A percentile compares a stretch with the other conserved stretches of the same genome.
phyloP scores from a whole-genome alignment of 805 yeast species.

The Tetrapisispora phaffii region DNA sequence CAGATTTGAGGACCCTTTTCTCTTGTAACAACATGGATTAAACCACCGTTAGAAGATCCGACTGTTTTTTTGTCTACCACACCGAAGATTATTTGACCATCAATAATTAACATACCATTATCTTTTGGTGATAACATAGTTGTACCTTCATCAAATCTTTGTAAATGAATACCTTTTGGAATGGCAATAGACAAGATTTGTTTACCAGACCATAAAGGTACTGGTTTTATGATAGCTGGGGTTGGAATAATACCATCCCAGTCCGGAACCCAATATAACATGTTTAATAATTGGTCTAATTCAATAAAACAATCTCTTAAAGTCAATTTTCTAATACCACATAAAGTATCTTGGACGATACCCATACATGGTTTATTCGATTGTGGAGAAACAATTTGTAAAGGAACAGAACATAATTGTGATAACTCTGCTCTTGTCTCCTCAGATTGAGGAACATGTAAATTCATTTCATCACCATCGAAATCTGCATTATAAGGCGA shows the following conservation, averaged over 20 bases:
- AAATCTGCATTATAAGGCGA: constrained; percentile 99
- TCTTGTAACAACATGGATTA: constrained; percentile 93
- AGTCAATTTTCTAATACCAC: constrained; percentile 95
- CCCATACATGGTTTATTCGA: constrained; percentile 99
- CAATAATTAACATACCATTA: constrained; percentile 88
- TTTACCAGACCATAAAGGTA: constrained; percentile 96
- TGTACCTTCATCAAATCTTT: constrained; percentile 84
- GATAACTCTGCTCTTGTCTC: constrained; percentile 95
- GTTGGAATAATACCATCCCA: constrained; percentile 98
- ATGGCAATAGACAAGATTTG: constrained; percentile 86
- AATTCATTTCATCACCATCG: constrained; percentile 99
- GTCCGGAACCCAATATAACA: constrained; percentile 93
- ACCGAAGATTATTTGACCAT: constrained; percentile 96
- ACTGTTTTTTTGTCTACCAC: constrained; percentile 97
- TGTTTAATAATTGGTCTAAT: constrained; percentile 90
- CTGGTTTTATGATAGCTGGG: constrained; percentile 89
- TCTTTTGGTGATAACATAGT: constrained; percentile 80
- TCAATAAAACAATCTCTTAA: constrained; percentile 81
- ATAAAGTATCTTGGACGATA: constrained; percentile 95
- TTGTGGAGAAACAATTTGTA: constrained; percentile 96
- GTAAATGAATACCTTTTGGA: constrained; percentile 92
- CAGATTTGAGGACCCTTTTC: constrained; percentile 91
- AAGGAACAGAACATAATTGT: constrained; percentile 92
- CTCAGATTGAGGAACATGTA: constrained; percentile 97
- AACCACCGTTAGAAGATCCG: constrained; percentile 97